phyloP scores from a whole-genome alignment of 805 yeast species.

The Saccharomycopsis javanensis region DNA sequence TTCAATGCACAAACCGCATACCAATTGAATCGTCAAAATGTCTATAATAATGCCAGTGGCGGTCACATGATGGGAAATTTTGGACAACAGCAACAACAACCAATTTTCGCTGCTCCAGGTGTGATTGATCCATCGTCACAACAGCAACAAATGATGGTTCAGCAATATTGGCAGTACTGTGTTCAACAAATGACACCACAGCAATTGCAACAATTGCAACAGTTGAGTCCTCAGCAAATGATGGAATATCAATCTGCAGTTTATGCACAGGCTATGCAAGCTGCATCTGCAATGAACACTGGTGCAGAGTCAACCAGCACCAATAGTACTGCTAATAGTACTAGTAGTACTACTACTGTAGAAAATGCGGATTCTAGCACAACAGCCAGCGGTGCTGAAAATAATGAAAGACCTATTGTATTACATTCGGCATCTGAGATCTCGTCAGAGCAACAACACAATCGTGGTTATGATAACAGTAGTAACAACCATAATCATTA shows the following conservation, averaged over 20 bases:
- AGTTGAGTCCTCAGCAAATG: slow-evolving; percentile 3
- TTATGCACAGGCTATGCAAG: not conserved
- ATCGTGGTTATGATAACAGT: not conserved
- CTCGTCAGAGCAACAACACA: not conserved
- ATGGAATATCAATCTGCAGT: slow-evolving; percentile 1
- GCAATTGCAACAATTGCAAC: slow-evolving; percentile 29
- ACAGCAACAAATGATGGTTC: slow-evolving; percentile 27
- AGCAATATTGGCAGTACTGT: slow-evolving; percentile 59
- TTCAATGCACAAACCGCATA: slow-evolving; percentile 13
- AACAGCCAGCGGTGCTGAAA: not conserved
- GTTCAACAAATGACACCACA: slow-evolving; percentile 38
- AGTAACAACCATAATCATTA: slow-evolving; percentile 2
- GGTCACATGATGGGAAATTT: slow-evolving; percentile 22
- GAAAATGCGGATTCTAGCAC: not conserved
- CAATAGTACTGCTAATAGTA: not conserved
- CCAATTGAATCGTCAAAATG: slow-evolving; percentile 10
- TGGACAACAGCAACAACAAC: slow-evolving; percentile 13
- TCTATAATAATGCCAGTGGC: slow-evolving; percentile 10
- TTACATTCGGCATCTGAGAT: slow-evolving; percentile 14
- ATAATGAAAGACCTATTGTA: slow-evolving; percentile 12
- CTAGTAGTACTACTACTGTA: not conserved
- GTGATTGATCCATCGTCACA: slow-evolving; percentile 18
- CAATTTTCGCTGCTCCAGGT: slow-evolving; percentile 14
- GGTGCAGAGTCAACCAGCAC: not conserved
- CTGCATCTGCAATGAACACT: slow-evolving; percentile 2